Conservation (phyloP, 163 green algal species). For the Chlamydomonas reinhardtii region DNA sequence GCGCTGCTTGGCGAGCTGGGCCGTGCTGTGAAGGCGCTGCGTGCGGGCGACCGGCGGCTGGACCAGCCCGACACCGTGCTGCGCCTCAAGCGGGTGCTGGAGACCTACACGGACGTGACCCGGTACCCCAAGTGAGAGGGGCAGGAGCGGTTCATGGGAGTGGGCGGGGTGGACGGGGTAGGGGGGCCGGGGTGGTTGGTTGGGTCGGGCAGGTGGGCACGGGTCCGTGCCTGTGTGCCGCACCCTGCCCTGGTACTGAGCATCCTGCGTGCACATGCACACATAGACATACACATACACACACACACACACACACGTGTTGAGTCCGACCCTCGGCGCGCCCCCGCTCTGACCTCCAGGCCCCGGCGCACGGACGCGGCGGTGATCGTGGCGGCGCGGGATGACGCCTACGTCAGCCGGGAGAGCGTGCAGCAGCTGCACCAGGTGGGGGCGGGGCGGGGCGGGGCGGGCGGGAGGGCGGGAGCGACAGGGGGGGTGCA, state of each 20-base stretch:
- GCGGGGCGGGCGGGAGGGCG: no score
- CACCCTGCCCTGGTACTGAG: no score
- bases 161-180: neutral
- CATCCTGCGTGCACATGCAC: no score
- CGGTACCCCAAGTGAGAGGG: conserved; percentile 72
- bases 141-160: no score
- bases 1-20: conserved; percentile 24
- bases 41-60: conserved; percentile 22
- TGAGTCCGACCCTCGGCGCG: no score
- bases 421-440: conserved; percentile 45
- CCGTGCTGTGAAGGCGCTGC: conserved; percentile 27
- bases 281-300: no score
- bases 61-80: conserved; percentile 48
- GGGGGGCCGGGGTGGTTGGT: no score
- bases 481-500: no score
- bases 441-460: neutral
- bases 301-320: no score
- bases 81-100: conserved; percentile 79
- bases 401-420: conserved; percentile 79
- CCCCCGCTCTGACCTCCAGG: no score
- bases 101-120: conserved; percentile 90
- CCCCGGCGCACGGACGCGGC: conserved; percentile 76
- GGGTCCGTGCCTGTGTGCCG: no score
- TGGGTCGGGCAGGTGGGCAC: no score
- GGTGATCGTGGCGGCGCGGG: conserved; percentile 83